Base-by-base conservation (phyloP, 2,329 filamentous ascomycete genomes). In the Dactylonectria estremocensis region DNA sequence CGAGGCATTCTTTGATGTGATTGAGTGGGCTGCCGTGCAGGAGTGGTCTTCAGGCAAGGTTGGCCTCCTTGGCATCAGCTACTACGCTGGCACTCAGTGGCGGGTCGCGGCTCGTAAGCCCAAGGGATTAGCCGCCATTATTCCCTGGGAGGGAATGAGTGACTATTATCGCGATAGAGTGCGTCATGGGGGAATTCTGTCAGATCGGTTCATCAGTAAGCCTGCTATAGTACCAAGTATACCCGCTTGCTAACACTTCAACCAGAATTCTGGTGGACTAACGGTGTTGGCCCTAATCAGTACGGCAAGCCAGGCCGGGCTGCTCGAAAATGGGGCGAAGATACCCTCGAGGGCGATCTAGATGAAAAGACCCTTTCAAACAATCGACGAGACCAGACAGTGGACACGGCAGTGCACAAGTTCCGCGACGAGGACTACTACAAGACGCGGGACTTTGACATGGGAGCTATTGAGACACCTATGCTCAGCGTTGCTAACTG, bases 401-500 rank as follows among this genome's bases (percentile, higher is more conserved):
- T 77, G 1, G 85, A 86, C 46, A 87, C 86, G 69, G 82, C 80
- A 10, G 78, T 77, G 1, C 84, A 89, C 75, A 79, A 78, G 8
- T 93, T 88, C 79, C 86, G 88, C 0, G 90, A 93, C 66, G 85
- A 92, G 0, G 76, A 81, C 0, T 92, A 92, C 78, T 92, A 92
- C 64, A 85, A 88, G 1, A 88, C 85, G 46, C 91, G 89, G 72
- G 90, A 92, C 58, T 93, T 91, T 70, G 82, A 88, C 48, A 82
- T 91, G 76, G 85, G 81, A 16, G 89, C 93, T 66, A 92, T 93
- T 43, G 83, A 91, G 66, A 90, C 92, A 0, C 91, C 91, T 0
- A 73, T 93, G 0, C 84, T 93, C 0, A 89, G 85, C 0, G 91
- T 93, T 0, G 91, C 86, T 0, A 93, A 93, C 77, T 93, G 90